These are phyloP conservation scores for Fagus sylvatica DNA, from an alignment of 306 rosid genomes.

Conservation along the genomic window DNA sequence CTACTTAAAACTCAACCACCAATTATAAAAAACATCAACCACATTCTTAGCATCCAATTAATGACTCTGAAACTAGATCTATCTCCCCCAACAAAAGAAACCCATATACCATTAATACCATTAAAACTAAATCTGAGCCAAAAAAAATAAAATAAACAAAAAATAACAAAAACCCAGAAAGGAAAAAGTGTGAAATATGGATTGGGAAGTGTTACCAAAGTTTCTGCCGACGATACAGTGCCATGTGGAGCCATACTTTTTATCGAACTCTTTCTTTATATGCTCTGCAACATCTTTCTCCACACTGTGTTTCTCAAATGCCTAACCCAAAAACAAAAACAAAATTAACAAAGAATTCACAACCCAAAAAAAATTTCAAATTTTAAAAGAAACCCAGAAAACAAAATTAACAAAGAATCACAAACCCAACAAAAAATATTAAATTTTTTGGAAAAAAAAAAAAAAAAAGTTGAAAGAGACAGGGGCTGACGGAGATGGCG, in stretches of 20 bases:
- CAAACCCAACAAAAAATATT: not conserved
- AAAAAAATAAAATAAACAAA: too few species aligned
- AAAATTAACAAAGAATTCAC: too few species aligned
- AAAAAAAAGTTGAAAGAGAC: not conserved
- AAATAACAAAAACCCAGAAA: constrained; percentile 1
- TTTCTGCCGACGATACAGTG: constrained; percentile 98
- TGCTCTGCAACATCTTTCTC: constrained; percentile 94
- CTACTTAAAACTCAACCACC: not conserved
- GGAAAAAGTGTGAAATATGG: not conserved
- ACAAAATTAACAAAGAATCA: constrained; percentile 10
- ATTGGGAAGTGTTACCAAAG: constrained; percentile 55
- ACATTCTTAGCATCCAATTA: constrained; percentile 20
- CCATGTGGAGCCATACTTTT: constrained; percentile 92
- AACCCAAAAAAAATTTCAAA: too few species aligned
- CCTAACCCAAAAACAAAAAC: constrained; percentile 39
- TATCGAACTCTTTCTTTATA: constrained; percentile 93
- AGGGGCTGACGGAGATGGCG: constrained; percentile 71
- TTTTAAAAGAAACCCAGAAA: not conserved
- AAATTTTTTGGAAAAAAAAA: not conserved
- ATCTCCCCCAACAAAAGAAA: not conserved
- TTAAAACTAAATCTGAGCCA: constrained; percentile 17
- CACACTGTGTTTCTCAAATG: constrained; percentile 78
- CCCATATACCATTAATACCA: not conserved
- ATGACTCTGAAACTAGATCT: constrained; percentile 35
- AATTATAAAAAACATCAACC: constrained; percentile 11